These are phyloP conservation scores for Pseudocercospora macadamiae DNA, from an alignment of 2,329 filamentous ascomycete genomes.

Conservation along the genomic window DNA sequence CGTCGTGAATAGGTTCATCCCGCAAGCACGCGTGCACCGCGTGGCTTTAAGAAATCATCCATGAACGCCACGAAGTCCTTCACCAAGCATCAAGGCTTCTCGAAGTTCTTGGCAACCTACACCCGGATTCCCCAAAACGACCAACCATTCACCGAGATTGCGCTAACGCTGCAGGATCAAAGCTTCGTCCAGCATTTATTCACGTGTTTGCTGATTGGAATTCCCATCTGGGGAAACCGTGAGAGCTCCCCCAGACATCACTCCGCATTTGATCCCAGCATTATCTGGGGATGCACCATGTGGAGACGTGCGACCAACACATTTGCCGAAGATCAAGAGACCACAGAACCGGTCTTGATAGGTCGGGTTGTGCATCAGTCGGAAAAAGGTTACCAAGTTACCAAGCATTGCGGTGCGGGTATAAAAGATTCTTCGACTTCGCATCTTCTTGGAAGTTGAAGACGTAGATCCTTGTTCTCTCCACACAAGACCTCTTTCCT, in stretches of 20 bases:
- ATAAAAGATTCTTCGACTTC: neutral
- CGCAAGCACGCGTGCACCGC: neutral
- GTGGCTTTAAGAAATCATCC: neutral
- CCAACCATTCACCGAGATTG: neutral
- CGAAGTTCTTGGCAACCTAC: neutral
- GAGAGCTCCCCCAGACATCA: neutral
- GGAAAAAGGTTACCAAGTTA: neutral
- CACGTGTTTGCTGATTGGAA: neutral
- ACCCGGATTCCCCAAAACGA: neutral
- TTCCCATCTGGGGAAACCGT: neutral
- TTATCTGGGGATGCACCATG: slow-evolving; percentile 1
- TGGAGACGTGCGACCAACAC: neutral
- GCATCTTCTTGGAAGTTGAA: neutral
- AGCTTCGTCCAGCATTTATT: neutral
- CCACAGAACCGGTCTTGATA: neutral
- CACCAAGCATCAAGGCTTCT: neutral
- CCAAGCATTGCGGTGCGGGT: neutral
- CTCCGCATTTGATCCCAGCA: slow-evolving; percentile 3
- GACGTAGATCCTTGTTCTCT: slow-evolving; percentile 1
- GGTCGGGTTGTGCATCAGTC: neutral
- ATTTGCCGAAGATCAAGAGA: neutral
- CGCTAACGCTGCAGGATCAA: neutral
- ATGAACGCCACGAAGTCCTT: neutral
- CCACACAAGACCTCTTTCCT: neutral
- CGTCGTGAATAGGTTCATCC: neutral